Evolutionary conservation across 176 grass and related monocot species (phyloP).

Genomic region (Carex cristatella): DNA sequence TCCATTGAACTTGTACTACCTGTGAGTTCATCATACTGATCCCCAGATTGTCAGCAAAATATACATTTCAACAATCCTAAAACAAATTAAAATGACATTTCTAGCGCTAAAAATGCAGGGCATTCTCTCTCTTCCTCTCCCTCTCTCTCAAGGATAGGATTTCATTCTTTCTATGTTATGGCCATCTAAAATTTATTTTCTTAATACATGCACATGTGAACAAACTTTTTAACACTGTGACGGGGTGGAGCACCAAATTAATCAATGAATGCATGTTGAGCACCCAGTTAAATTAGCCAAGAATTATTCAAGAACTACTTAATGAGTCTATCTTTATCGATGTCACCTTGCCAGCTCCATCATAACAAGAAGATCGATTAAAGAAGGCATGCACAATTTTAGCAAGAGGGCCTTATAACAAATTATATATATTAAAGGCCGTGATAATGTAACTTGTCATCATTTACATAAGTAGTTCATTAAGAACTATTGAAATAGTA

Average conservation of each 20-base stretch:
- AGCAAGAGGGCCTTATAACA: background rate
- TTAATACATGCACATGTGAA: background rate
- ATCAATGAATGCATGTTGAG: background rate
- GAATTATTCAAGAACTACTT: background rate
- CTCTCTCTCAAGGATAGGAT: no score
- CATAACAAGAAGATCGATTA: background rate
- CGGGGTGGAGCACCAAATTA: background rate
- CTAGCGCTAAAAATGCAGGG: no score
- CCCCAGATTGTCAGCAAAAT: background rate
- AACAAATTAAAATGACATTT: background rate
- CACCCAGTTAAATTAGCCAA: background rate
- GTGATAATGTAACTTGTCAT: no score
- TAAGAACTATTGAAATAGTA: no score
- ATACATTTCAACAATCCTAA: background rate
- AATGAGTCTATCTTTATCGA: background rate
- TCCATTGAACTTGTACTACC: constrained; percentile 43
- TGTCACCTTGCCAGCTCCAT: background rate
- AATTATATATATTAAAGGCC: no score
- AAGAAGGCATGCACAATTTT: background rate
- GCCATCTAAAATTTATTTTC: no score
- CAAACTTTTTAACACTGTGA: no score
- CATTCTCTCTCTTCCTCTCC: no score
- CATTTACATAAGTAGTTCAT: background rate
- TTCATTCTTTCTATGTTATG: no score
- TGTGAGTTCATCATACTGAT: constrained; percentile 33